Conservation (phyloP, 1,284 basidiomycete genomes). For the Ceratorhiza oryzae-sativae region DNA sequence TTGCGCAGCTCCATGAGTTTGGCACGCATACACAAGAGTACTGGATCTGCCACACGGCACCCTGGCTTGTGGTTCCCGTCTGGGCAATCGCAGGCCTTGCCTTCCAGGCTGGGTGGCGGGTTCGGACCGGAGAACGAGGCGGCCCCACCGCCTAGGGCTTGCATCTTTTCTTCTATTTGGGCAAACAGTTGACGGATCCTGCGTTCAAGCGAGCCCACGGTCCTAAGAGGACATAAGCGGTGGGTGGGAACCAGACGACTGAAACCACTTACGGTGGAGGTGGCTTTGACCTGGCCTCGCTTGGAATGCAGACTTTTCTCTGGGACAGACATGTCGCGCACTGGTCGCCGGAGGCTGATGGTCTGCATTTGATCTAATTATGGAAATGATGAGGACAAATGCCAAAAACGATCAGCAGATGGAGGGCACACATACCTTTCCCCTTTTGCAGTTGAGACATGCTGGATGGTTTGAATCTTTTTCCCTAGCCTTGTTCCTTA, state of each 20-base stretch:
- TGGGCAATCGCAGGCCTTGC: slow-evolving; percentile 12
- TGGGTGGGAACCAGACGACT: neutral
- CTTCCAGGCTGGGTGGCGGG: neutral
- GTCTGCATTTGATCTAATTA: slow-evolving; percentile 1
- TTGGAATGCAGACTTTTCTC: neutral
- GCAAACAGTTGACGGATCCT: neutral
- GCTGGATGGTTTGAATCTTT: neutral
- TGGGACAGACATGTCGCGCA: neutral
- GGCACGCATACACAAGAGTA: slow-evolving; percentile 2
- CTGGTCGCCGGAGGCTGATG: neutral
- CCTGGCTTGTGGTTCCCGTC: neutral
- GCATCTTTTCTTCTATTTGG: neutral
- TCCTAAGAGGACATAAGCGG: neutral
- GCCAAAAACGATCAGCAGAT: too few species aligned
- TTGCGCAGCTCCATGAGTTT: slow-evolving; percentile 11
- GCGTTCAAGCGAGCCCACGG: neutral
- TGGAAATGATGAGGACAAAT: neutral
- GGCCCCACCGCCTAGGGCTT: neutral
- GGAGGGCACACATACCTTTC: neutral
- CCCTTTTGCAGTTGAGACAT: neutral
- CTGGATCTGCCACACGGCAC: neutral
- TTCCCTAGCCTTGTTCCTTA: neutral
- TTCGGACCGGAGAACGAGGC: neutral
- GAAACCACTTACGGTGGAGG: neutral
- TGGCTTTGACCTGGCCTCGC: neutral